Base-by-base conservation (phyloP, 2,329 filamentous ascomycete species). In the Colletotrichum caudatum region DNA sequence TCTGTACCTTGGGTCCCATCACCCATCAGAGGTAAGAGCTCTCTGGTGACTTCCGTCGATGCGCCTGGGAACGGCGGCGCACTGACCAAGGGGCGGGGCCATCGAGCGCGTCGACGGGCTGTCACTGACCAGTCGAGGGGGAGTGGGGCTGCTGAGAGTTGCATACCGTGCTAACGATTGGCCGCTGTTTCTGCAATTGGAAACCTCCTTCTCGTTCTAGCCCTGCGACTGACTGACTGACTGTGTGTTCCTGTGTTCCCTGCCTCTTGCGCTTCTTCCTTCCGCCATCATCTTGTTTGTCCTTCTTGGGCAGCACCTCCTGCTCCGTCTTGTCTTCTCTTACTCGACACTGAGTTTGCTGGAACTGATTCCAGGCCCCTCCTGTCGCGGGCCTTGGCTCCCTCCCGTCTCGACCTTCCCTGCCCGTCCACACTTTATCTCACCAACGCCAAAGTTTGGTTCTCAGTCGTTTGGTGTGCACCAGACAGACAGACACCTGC, bases 21-120 rank as follows among this genome's bases (percentile, higher is more conserved):
- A 23, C n/a, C n/a, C 26, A 29, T 3, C 26, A 35, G 29, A 50
- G 46, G 14, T 20, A 39, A 50, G 29, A 14, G 16, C 39, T 41
- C 56, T 50, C 64, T 67, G 46, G 63, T 39, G 51, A 50, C 63
- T 62, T 71, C 68, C 39, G 64, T 58, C 68, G 68, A 71, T 67
- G 68, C 64, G 64, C 64, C 68, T 63, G 64, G 53, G 41, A 69
- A 71, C 53, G 46, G 65, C 23, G 59, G 11, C 14, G 69, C 69
- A 64, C 59, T 39, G 65, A 26, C 69, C 69, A 71, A 12, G 5
- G 16, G 23, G 46, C 60, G 65, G 59, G 18, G n/a, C 14, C 46
- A n/a, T 4, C 23, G 4, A 41, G 18, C 20, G 18, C 20, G 48
- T 5, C 44, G 46, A 59, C 20, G 46, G 26, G 18, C 44, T 23